Evolutionary conservation across 2,329 filamentous ascomycete species (phyloP), one percentile per base, ranked within the genome.

Genomic region (Epichloe elymi): DNA sequence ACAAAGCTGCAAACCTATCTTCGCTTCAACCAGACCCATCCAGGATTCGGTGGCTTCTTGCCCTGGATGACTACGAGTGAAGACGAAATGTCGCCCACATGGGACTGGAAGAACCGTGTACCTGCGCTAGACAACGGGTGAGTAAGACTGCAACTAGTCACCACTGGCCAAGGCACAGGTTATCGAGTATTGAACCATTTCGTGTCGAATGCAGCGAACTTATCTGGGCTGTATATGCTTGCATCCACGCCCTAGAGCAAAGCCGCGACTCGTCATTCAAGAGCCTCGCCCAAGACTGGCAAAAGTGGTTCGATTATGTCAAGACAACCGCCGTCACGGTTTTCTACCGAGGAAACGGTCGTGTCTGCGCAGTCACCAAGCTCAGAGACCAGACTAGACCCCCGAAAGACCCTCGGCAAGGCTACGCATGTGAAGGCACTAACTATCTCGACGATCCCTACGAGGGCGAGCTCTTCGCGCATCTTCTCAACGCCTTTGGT

Each of bases 401-500:
- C 0, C 59, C 68, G 55, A 44, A 56, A 0, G 50, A 65, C 20
- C 42, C 60, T 1, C 48, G 57, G 17, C 63, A 65, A 48, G 54
- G 55, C 1, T 71, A 71, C 55, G 54, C 57, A 36, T 71, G 69
- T 51, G 67, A 71, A 53, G 61, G 59, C 36, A 56, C 51, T 5
- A 57, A 55, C 0, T 59, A 60, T 17, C 60, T 72, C 2, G 64
- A 72, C 42, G 69, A 71, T 48, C 69, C 69, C 1, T 71, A 69
- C 43, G 69, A 72, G 52, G 69, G 69, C 42, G 69, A 72, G 53
- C 61, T 71, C 0, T 64, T 72, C 37, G 66, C 67, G 0, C 70
- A 65, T 41, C 71, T 67, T 51, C 55, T 72, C 10, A 62, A 70
- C 41, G 66, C 71, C 52, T 70, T 70, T 37, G 60, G 61, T 3